These are phyloP conservation scores for Acanthamoeba rhysodes DNA, from an alignment of 208 protist genomes.

Conservation along the genomic window DNA sequence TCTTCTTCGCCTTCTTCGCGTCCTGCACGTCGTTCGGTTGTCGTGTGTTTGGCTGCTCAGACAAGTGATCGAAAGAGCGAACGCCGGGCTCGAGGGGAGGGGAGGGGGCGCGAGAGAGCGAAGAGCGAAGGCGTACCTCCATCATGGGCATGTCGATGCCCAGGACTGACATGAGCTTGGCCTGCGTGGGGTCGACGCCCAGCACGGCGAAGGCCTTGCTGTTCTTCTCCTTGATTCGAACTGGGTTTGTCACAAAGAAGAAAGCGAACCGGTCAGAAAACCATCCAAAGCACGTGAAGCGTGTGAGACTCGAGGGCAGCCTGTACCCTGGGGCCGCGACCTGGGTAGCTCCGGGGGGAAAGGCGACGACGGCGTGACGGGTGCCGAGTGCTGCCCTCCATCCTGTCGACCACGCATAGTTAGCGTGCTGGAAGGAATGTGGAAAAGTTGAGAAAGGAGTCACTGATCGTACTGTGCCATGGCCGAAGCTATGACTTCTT, in stretches of 20 bases:
- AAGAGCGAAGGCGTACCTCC: not conserved
- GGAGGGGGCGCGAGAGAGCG: too few species aligned
- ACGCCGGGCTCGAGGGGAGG: too few species aligned
- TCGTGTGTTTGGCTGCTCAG: too few species aligned
- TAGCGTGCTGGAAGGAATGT: too few species aligned
- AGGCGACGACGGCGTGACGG: constrained; percentile 24
- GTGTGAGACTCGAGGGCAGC: not conserved
- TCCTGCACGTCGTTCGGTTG: not conserved
- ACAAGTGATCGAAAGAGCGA: too few species aligned
- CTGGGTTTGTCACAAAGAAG: not conserved
- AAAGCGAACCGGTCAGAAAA: too few species aligned
- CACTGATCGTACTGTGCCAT: not conserved
- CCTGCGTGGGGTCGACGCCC: constrained; percentile 7
- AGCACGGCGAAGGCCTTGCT: constrained; percentile 30
- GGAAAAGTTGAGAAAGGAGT: too few species aligned
- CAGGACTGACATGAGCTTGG: constrained; percentile 26
- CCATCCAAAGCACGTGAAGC: not conserved
- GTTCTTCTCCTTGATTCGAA: constrained; percentile 5
- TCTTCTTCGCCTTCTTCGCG: not conserved
- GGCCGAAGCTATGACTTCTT: not conserved
- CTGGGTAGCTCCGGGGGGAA: not conserved
- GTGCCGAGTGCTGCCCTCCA: not conserved
- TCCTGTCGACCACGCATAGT: too few species aligned
- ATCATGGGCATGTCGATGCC: constrained; percentile 32
- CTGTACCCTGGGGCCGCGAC: too few species aligned